Evolutionary conservation across 192 early-diverging fungal genomes (phyloP), one percentile per base, ranked within the genome.

Genomic region (Fimicolochytrium jonesii): DNA sequence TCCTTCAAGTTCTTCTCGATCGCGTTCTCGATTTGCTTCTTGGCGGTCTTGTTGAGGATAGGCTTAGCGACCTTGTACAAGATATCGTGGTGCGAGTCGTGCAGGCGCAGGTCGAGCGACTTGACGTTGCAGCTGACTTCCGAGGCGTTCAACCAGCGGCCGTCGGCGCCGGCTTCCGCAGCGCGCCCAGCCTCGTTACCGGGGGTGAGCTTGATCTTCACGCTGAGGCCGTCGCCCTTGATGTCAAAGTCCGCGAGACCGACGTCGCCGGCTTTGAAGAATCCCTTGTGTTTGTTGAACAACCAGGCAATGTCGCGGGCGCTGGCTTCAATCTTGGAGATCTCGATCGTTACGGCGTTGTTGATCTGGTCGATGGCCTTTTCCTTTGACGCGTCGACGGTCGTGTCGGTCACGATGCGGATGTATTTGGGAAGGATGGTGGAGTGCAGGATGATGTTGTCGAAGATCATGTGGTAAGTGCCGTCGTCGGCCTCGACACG

Each of bases 401-500:
- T 67, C n/a, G 66, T 67, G 45, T 67, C 66, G 56, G 66, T 59
- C 13, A 60, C 56, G n/a, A 67, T 43, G 36, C 45, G 66, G 1
- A 67, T 50, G 29, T 60, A 67, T 30, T 67, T 67, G 56, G 66
- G 66, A 0, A 67, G 56, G 39, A 67, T 67, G 42, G 59, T 69
- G n/a, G 67, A 69, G 51, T 69, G 59, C 11, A 72, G 42, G 36
- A 72, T 33, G 30, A 72, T 67, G 66, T 72, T 72, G 65, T 72
- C 70, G 36, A 72, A 56, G 31, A 64, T 59, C 44, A 70, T 32
- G 70, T 67, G 59, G 59, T 68, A 68, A 29, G 56, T 57, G 13
- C 63, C 69, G 53, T 72, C 70, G 39, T 68, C 70, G 41, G 59
- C 35, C 35, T 83, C 78, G 18, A 81, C 67, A 37, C 74, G 59